Conservation (phyloP, 352 stramenopile species). For the Globisporangium sylvaticum region DNA sequence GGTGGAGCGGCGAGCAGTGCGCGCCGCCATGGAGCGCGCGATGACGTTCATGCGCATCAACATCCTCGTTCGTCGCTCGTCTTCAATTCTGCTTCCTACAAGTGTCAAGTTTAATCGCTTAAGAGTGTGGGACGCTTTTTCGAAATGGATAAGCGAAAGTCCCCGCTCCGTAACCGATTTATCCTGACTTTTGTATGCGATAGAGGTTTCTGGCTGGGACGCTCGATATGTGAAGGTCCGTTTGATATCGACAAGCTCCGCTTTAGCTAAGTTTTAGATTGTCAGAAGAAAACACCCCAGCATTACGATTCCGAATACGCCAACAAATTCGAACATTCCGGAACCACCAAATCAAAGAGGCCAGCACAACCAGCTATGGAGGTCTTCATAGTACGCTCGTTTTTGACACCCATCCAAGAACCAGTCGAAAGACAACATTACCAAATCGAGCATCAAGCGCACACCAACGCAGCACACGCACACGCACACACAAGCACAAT, state of each 20-base stretch:
- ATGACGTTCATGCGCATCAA: not conserved
- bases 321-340: not conserved
- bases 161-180: too few species aligned
- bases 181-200: too few species aligned
- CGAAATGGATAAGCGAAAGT: too few species aligned
- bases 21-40: not conserved
- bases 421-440: not conserved
- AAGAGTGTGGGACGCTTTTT: too few species aligned
- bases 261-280: too few species aligned
- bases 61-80: not conserved
- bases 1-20: not conserved
- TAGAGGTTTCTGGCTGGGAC: too few species aligned
- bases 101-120: too few species aligned
- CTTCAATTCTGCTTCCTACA: not conserved
- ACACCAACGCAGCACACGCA: not conserved
- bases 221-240: too few species aligned
- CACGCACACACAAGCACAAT: slow-evolving; percentile 15
- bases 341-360: not conserved
- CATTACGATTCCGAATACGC: too few species aligned
- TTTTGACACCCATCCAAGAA: not conserved
- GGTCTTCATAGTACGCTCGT: not conserved
- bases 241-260: too few species aligned
- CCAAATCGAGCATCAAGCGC: not conserved
- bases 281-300: too few species aligned
- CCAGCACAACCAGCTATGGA: not conserved